Percentiles rank a stretch among this genome's conserved stretches.
These are phyloP conservation scores for Clitopilus hobsonii DNA, from an alignment of 768 basidiomycete genomes.

Conservation along the genomic window DNA sequence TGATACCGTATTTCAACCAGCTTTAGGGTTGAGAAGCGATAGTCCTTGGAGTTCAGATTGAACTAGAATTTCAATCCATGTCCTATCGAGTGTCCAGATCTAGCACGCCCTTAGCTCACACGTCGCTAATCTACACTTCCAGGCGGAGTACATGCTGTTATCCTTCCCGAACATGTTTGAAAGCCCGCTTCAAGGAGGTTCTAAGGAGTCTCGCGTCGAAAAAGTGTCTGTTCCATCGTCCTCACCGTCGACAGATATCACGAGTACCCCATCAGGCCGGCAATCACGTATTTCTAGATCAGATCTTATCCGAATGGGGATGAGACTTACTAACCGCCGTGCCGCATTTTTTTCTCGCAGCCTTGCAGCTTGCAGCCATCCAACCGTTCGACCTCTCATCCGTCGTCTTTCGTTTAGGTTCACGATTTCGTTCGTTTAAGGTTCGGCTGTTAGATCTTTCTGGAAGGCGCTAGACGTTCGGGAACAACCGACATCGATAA, in stretches of 20 bases:
- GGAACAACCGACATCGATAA: background rate
- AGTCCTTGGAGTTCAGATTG: background rate
- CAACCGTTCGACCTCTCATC: too few relatives aligned
- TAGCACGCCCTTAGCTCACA: background rate
- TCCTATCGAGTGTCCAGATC: too few relatives aligned
- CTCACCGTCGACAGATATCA: background rate
- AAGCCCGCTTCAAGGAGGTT: background rate
- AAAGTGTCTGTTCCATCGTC: background rate
- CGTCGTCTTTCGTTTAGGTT: background rate
- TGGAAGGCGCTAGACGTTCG: background rate
- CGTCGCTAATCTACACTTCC: background rate
- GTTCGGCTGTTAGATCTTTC: background rate
- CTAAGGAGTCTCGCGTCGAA: background rate
- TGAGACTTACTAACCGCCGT: background rate
- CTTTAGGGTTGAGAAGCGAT: background rate
- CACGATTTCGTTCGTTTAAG: background rate
- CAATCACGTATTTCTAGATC: background rate
- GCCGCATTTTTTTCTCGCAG: background rate
- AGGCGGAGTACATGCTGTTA: background rate
- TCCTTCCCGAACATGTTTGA: background rate
- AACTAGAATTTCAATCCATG: too few relatives aligned
- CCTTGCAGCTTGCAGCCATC: background rate
- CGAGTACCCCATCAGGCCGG: background rate
- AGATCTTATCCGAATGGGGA: background rate
- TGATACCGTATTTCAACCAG: background rate